Percentiles rank a stretch among this genome's conserved stretches.
phyloP scores from a whole-genome alignment of 176 grass and related monocot genomes.

The Thinopyrum elongatum region DNA sequence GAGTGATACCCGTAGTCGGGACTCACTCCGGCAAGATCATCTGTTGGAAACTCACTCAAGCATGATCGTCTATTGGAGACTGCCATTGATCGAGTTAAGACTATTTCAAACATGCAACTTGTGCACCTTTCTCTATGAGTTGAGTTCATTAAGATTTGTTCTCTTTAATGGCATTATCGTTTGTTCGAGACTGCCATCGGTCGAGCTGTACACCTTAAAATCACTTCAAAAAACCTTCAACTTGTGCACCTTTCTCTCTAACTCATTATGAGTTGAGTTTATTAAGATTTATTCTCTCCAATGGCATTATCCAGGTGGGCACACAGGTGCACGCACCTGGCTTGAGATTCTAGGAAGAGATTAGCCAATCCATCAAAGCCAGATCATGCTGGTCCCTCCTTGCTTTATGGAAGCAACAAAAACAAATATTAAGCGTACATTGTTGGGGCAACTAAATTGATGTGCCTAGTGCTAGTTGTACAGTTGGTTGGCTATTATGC shows the following conservation, averaged over 20 bases:
- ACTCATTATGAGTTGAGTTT: background rate
- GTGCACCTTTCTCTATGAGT: background rate
- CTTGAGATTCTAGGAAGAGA: background rate
- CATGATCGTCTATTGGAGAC: background rate
- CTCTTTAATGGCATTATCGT: background rate
- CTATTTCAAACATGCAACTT: background rate
- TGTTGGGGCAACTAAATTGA: background rate
- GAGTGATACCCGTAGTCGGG: background rate
- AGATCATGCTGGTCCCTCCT: background rate
- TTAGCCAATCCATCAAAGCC: background rate
- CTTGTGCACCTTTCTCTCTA: background rate
- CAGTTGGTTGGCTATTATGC: background rate
- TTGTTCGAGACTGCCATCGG: background rate
- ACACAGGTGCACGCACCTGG: background rate
- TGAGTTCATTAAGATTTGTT: background rate
- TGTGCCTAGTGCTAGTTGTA: background rate
- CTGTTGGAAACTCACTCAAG: background rate
- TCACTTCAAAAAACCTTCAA: background rate
- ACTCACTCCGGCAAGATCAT: background rate
- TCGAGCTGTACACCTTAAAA: background rate
- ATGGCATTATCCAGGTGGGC: background rate
- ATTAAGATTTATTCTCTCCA: background rate
- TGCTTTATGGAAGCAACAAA: background rate
- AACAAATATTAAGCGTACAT: background rate
- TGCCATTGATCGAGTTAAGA: background rate